phyloP scores from a whole-genome alignment of 345 rosid species.

The Bruguiera gymnorhiza region DNA sequence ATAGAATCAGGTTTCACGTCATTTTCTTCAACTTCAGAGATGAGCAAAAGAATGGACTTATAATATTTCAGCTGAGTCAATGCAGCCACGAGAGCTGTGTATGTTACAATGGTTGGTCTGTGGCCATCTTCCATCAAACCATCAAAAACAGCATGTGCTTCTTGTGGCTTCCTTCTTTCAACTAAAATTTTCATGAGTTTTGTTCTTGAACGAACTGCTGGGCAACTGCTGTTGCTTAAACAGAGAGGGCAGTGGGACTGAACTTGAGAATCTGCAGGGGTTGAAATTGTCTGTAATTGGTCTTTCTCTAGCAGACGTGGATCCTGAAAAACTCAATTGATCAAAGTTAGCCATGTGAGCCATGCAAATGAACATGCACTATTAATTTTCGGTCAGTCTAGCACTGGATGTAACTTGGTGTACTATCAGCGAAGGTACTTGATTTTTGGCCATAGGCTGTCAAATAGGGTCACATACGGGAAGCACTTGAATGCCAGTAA shows the following conservation, averaged over 20 bases:
- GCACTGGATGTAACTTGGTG: no score
- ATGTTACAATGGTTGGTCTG: constrained; percentile 74
- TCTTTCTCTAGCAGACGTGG: constrained; percentile 29
- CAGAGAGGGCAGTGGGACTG: constrained; percentile 57
- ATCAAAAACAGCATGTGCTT: constrained; percentile 62
- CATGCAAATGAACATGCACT: not conserved
- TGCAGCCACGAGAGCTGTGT: constrained; percentile 72
- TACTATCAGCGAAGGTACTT: no score
- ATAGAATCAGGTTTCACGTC: constrained; percentile 81
- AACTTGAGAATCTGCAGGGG: constrained; percentile 17
- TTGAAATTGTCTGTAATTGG: constrained; percentile 33
- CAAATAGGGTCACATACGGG: no score
- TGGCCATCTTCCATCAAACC: constrained; percentile 73
- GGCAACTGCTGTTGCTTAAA: constrained; percentile 54
- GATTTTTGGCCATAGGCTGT: no score
- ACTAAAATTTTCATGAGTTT: constrained; percentile 73
- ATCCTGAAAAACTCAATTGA: constrained; percentile 34
- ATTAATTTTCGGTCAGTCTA: not conserved
- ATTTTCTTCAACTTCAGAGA: constrained; percentile 62
- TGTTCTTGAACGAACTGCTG: constrained; percentile 76
- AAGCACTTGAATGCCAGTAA: no score
- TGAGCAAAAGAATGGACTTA: constrained; percentile 54
- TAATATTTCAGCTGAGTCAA: constrained; percentile 62
- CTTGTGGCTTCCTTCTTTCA: constrained; percentile 71
- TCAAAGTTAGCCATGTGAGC: constrained; percentile 1